A percentile compares a stretch with the other conserved stretches of the same genome.
These are phyloP conservation scores for Aspergillus fumigatiaffinis DNA, from an alignment of 2,329 filamentous ascomycete genomes.

Conservation along the genomic window DNA sequence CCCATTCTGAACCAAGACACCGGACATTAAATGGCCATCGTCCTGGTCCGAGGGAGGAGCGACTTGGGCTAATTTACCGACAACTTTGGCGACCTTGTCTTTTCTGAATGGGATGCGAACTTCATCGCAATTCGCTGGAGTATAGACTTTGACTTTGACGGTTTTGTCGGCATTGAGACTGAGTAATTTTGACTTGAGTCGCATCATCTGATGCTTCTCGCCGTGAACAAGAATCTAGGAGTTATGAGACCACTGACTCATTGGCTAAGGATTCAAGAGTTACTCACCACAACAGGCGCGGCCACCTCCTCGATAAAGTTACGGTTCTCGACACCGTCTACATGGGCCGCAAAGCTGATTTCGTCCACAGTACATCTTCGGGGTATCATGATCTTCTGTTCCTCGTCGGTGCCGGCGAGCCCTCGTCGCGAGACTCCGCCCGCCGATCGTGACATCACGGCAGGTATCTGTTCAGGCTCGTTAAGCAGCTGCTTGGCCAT, in stretches of 20 bases:
- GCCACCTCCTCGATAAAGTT: slow-evolving; percentile 95
- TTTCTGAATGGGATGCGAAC: slow-evolving; percentile 91
- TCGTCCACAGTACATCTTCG: slow-evolving; percentile 90
- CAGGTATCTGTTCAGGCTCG: slow-evolving; percentile 90
- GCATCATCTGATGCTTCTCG: slow-evolving; percentile 97
- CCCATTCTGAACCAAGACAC: slow-evolving; percentile 93
- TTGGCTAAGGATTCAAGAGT: not conserved
- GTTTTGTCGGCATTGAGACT: slow-evolving; percentile 82
- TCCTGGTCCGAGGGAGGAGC: slow-evolving; percentile 57
- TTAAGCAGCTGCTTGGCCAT: slow-evolving; percentile 97
- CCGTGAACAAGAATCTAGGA: slow-evolving; percentile 87
- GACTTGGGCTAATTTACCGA: slow-evolving; percentile 84
- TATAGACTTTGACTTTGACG: slow-evolving; percentile 84
- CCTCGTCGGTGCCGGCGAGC: slow-evolving; percentile 60
- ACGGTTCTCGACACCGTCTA: slow-evolving; percentile 91
- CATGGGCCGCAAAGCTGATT: slow-evolving; percentile 92
- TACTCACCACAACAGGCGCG: slow-evolving; percentile 84
- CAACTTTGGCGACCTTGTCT: slow-evolving; percentile 93
- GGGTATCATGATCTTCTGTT: slow-evolving; percentile 88
- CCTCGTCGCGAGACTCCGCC: slow-evolving; percentile 53
- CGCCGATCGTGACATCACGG: slow-evolving; percentile 73
- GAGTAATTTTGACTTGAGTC: slow-evolving; percentile 87
- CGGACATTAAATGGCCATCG: slow-evolving; percentile 66
- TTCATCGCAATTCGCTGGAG: slow-evolving; percentile 91
- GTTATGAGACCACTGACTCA: not conserved